A percentile compares a stretch with the other conserved stretches of the same genome.
phyloP scores from a whole-genome alignment of 257 asterid species.

The Leptodermis oblonga region DNA sequence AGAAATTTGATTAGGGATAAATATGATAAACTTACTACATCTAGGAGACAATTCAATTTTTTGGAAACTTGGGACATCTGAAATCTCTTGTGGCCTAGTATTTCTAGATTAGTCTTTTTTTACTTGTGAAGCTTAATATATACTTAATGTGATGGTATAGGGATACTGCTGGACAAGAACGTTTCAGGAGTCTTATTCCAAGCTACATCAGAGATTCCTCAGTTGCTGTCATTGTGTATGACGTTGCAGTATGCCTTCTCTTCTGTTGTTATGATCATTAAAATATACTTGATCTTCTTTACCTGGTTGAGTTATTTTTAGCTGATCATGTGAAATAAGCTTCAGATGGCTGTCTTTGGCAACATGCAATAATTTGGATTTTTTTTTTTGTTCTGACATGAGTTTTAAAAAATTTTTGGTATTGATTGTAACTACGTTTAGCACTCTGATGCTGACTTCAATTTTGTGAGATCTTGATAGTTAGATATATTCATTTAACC shows the following conservation, averaged over 20 bases:
- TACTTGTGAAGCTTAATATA: neutral
- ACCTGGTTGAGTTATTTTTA: neutral
- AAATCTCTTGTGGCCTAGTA: neutral
- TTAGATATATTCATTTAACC: neutral
- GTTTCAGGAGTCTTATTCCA: conserved; percentile 90
- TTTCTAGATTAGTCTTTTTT: neutral
- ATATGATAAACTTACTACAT: neutral
- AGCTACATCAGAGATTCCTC: conserved; percentile 92
- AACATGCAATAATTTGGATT: neutral
- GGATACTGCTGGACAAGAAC: conserved; percentile 98
- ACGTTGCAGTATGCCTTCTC: conserved; percentile 60
- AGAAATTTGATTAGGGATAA: neutral
- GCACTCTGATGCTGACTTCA: neutral
- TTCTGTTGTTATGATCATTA: too few relatives aligned
- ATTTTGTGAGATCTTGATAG: neutral
- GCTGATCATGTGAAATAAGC: neutral
- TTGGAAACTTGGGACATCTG: neutral
- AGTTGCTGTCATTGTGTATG: conserved; percentile 83
- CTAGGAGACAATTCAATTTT: neutral
- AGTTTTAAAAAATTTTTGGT: neutral
- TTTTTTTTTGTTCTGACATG: neutral
- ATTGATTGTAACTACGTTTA: neutral
- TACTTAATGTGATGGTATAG: conserved; percentile 31
- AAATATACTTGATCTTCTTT: neutral
- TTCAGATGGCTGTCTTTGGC: neutral